Percentiles rank a stretch among this genome's conserved stretches.
Conservation (phyloP, 495 filamentous ascomycete species). For the Aspergillus nidulans region DNA sequence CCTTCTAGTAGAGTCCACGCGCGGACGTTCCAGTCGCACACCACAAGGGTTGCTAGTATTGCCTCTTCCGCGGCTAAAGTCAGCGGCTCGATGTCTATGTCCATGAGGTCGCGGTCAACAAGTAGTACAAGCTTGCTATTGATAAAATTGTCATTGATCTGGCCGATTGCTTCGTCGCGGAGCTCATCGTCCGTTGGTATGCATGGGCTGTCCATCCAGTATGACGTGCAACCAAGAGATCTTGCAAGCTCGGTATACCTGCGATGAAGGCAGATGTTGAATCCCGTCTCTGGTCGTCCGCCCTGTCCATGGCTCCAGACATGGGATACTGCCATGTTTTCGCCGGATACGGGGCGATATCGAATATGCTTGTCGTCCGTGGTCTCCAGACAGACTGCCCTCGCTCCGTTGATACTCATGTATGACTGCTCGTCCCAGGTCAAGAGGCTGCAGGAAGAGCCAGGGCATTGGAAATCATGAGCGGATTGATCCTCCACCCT, state of each 20-base stretch:
- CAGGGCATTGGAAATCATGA: background rate
- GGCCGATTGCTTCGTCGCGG: background rate
- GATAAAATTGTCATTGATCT: background rate
- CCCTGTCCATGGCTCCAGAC: conserved; percentile 8
- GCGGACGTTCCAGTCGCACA: conserved; percentile 7
- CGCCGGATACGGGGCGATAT: background rate
- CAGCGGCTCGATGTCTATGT: background rate
- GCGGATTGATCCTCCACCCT: background rate
- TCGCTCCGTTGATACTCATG: background rate
- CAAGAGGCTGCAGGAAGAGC: conserved; percentile 1
- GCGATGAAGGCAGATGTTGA: conserved; percentile 4
- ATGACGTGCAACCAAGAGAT: background rate
- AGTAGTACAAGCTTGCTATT: conserved; percentile 2
- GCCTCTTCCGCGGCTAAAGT: background rate
- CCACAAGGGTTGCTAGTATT: background rate
- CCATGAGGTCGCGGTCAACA: conserved; percentile 3
- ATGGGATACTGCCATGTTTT: conserved; percentile 3
- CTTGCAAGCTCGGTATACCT: background rate
- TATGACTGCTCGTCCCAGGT: conserved; percentile 8
- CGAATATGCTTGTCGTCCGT: background rate
- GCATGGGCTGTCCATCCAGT: conserved; percentile 8
- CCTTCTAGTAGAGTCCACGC: conserved; percentile 5
- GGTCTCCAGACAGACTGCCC: background rate
- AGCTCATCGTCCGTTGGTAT: conserved; percentile 1
- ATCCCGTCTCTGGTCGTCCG: conserved; percentile 1